Evolutionary conservation across 23 red algal genomes (phyloP), one percentile per base, ranked within the genome.

Genomic region (Gracilaria vermiculophylla): DNA sequence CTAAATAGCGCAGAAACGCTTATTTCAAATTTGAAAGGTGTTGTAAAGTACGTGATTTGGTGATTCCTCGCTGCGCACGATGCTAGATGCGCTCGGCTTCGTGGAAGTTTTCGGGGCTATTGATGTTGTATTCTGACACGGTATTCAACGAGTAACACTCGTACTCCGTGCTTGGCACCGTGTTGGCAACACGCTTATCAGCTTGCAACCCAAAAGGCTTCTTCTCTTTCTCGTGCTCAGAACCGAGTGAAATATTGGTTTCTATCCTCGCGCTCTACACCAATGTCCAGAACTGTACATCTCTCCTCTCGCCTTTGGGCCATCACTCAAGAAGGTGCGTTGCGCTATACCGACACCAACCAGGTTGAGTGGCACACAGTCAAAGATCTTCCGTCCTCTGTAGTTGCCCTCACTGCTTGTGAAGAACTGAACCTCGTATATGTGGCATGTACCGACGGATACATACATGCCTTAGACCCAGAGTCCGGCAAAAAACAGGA

Each of bases 371-470:
- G 84, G 84, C 69, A 78, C 5, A 62, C 66, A 14, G 29, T 70
- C 31, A 64, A 45, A 6, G 81, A 71, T 53, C 84, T 88, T 45
- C 42, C 70, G 24, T 51, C 50, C 42, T 37, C 84, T 51, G 41
- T 51, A 25, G 35, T 34, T 44, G 53, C 69, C 10, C 43, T 88
- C 34, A 69, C 69, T 21, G 58, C 84, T 47, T 76, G 51, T 69
- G 84, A 88, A 39, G 50, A 77, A 42, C 35, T 17, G 17, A 41
- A 61, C 25, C 11, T 58, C 57, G 53, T 88, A 17, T 88, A 62
- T 48, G 70, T 40, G 29, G 84, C 84, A 39, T 88, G 84, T 42
- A 25, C 32, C 2, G 84, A 88, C 57, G 84, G 69, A 65, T 88
- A 51, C 8, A 51, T 88, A n/a, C 72, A 88, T 36, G 66, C 69